A percentile compares a stretch with the other conserved stretches of the same genome.
phyloP scores from a whole-genome alignment of 495 filamentous ascomycete genomes.

The Neurospora sp. region DNA sequence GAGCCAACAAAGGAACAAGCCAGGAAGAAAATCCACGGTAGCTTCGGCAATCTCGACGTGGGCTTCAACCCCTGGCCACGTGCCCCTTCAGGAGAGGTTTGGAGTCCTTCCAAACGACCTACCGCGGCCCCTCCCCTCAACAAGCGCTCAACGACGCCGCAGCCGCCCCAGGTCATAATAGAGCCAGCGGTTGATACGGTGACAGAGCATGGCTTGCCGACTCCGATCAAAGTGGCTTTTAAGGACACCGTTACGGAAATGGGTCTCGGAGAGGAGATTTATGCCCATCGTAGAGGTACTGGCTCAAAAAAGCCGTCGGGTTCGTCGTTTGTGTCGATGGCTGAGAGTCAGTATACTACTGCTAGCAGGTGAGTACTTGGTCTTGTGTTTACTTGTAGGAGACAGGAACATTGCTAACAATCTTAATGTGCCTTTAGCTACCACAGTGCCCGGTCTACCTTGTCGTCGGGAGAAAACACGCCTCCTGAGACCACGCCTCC shows the following conservation, averaged over 20 bases:
- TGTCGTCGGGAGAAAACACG: background rate
- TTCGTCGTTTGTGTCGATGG: background rate
- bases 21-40: background rate
- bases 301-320: background rate
- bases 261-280: background rate
- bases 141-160: background rate
- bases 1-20: background rate
- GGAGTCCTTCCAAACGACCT: background rate
- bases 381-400: too few relatives aligned
- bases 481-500: background rate
- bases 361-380: background rate
- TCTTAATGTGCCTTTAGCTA: background rate
- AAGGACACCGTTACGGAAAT: background rate
- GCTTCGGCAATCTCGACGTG: conserved; percentile 1
- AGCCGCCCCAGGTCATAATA: background rate
- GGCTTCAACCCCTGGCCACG: conserved; percentile 8
- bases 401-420: background rate
- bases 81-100: background rate
- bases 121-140: background rate
- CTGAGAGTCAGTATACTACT: background rate
- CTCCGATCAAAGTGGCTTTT: background rate
- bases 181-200: background rate
- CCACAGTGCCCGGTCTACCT: background rate
- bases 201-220: background rate
- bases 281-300: background rate